Evolutionary conservation across 352 stramenopile genomes (phyloP).

Genomic region (Saprolegnia parasitica): DNA sequence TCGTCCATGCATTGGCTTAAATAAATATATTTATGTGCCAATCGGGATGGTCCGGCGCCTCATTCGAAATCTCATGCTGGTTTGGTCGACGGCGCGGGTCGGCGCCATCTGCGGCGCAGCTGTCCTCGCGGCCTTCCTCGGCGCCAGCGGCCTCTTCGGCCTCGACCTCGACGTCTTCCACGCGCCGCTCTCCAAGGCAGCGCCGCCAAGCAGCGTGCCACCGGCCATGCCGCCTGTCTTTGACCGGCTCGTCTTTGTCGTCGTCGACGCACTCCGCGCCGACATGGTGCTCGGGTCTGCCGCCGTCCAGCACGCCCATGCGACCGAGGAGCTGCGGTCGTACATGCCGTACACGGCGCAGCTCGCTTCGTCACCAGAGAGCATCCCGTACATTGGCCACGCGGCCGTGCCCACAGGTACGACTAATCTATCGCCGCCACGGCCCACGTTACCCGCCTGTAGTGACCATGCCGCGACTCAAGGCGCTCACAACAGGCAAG

Average conservation of each 20-base stretch:
- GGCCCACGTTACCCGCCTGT: not conserved
- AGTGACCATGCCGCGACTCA: constrained; percentile 86
- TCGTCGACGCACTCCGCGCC: constrained; percentile 81
- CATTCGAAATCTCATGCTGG: too few relatives aligned
- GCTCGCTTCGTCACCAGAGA: constrained; percentile 44
- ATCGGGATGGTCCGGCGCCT: too few relatives aligned
- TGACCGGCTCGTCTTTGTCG: constrained; percentile 77
- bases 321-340: constrained; percentile 46
- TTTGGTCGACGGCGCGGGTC: not conserved
- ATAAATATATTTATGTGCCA: too few relatives aligned
- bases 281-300: constrained; percentile 81
- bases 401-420: constrained; percentile 68
- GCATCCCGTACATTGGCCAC: constrained; percentile 68
- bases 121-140: constrained; percentile 44
- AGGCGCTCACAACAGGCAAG: constrained; percentile 81
- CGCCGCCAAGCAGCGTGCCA: not conserved
- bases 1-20: too few relatives aligned
- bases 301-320: constrained; percentile 33
- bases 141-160: constrained; percentile 48
- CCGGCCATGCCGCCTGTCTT: constrained; percentile 36
- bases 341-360: constrained; percentile 65
- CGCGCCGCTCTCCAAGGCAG: not conserved
- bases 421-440: constrained; percentile 21
- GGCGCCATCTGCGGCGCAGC: constrained; percentile 36
- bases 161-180: constrained; percentile 56